Base-by-base conservation (phyloP, 345 rosid species). In the Ceriops zippeliana region DNA sequence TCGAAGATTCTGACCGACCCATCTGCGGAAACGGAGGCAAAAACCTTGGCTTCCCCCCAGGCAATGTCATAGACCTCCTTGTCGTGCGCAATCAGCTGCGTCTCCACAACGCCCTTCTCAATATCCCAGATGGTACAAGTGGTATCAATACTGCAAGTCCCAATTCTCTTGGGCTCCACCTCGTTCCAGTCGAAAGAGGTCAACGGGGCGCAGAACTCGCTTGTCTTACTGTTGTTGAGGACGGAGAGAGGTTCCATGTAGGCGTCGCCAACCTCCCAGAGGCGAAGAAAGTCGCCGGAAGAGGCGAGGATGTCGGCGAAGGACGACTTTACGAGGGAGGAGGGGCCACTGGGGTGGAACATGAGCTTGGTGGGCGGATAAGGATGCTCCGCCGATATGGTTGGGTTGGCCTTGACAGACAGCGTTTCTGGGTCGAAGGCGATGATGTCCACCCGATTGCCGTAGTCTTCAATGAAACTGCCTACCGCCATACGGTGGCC, bases 161-260 rank as follows among this genome's bases (percentile, higher is more conserved):
- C 99, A n/a, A 95, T 69, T 16, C 97, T 77, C 67, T 88, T 87
- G 2, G 99, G 97, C 77, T 95, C 99, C 0, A 91, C 73, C 61
- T 89, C 93, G 77, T 95, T 95, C 97, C 99, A 91, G 53, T 95
- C 99, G 69, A 95, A 95, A 34, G 99, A 95, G 13, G 99, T 95
- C 75, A 90, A 73, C 13, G 91, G 96, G 1, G 93, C 89, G 49
- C 90, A 88, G 62, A 88, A 90, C 72, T 90, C 93, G 65, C 89
- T 83, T 37, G 84, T 81, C 62, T 88, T 90, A 64, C 86, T 80
- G 71, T 90, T 90, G 85, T 90, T 85, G 65, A 90, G 86, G 7
- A 88, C 81, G 7, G 90, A 68, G 54, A 83, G 10, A 0, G 90
- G 90, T 58, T 85, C 90, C 2, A 79, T 26, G 10, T 86, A 69